Base-by-base conservation (phyloP, 2,329 filamentous ascomycete genomes). In the Cercospora canescens region DNA sequence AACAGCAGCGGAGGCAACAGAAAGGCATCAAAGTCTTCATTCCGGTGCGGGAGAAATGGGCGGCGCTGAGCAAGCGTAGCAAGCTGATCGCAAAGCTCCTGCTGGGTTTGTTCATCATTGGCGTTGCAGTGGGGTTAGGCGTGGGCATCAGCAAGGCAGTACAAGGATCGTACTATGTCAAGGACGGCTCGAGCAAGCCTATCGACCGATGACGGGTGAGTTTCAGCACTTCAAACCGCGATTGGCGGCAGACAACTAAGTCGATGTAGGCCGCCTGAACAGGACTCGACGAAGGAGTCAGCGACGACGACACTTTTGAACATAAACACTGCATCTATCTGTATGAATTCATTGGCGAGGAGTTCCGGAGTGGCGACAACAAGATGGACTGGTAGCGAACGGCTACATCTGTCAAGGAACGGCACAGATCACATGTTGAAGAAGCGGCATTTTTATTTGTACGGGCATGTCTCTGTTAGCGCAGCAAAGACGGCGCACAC, bases 91-190 rank as follows among this genome's bases (percentile, higher is more conserved):
- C 76, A 67, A 81, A 83, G 78, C 79, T 84, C 62, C 62, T 79
- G 62, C 77, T 84, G 64, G 82, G 79, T 54, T 69, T 83, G 60
- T 69, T 83, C 60, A 71, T 84, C 54, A 70, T 83, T 14, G 82
- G 80, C 24, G 75, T 81, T 24, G 81, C 81, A 8, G 81, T 84
- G 2, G 82, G 80, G 18, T 73, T 84, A 39, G 82, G 81, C 62
- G 79, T 84, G 28, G 82, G 82, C 63, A 83, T 84, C 69, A 82
- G 79, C 67, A 76, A 78, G 54, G 82, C 82, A 16, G 82, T 84
- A 3, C 80, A 82, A 63, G 82, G 82, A 39, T 80, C 80, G 55
- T 81, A 83, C 50, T 83, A 80, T 76, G 76, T 77, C 30, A 75
- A 76, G 61, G 71, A 79, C 21, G 80, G 79, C 60, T 73, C 39